phyloP scores from a whole-genome alignment of 2,329 filamentous ascomycete genomes.

The Ophiocordyceps robertsii region DNA sequence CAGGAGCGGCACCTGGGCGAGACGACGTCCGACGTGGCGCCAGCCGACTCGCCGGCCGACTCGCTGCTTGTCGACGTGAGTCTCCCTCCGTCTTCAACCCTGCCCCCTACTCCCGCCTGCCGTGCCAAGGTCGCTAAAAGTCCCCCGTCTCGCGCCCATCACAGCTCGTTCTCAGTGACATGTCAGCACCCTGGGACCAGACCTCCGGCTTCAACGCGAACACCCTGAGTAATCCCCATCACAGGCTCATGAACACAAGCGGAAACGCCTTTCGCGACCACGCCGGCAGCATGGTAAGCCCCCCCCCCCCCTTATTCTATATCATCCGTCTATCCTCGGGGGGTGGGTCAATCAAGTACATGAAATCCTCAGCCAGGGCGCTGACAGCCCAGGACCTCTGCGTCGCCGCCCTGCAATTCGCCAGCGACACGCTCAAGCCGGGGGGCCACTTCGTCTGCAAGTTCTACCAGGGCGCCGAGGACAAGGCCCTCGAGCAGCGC shows the following conservation, averaged over 20 bases:
- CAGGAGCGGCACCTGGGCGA: constrained; percentile 34
- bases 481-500: constrained; percentile 62
- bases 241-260: constrained; percentile 99
- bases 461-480: constrained; percentile 86
- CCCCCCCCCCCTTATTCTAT: not conserved
- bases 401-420: constrained; percentile 69
- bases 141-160: not conserved
- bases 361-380: not conserved
- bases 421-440: constrained; percentile 65
- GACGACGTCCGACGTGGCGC: constrained; percentile 4
- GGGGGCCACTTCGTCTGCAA: constrained; percentile 95
- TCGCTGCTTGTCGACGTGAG: constrained; percentile 54
- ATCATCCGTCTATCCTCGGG: not conserved
- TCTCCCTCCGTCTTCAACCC: too few relatives aligned
- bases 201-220: constrained; percentile 66
- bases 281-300: constrained; percentile 76
- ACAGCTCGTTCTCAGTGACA: constrained; percentile 87
- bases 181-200: constrained; percentile 93
- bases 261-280: constrained; percentile 80
- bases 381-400: constrained; percentile 64
- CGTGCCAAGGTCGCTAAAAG: too few relatives aligned
- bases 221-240: constrained; percentile 89
- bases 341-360: not conserved
- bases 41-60: constrained; percentile 9
- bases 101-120: too few relatives aligned